Percentiles rank a stretch among this genome's conserved stretches.
phyloP scores from a whole-genome alignment of 208 protist species.

The Trypanosoma conorhini region DNA sequence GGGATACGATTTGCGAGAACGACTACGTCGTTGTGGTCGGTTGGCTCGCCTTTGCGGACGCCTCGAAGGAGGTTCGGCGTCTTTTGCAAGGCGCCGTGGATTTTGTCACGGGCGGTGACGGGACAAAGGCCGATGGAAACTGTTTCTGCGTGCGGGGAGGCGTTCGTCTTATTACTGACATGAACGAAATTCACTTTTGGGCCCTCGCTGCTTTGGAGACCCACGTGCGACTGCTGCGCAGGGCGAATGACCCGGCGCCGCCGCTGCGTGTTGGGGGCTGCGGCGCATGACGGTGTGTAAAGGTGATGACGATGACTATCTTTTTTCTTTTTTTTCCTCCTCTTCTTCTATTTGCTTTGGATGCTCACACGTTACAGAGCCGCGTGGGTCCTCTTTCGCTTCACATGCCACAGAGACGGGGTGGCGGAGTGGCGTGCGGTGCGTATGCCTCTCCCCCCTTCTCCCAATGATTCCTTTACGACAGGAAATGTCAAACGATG shows the following conservation, averaged over 20 bases:
- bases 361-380: conserved; percentile 7
- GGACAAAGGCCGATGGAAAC: conserved; percentile 1
- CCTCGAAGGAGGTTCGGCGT: conserved; percentile 17
- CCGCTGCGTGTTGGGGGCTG: too few species aligned
- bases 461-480: too few species aligned
- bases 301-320: background rate
- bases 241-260: background rate
- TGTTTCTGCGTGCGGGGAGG: conserved; percentile 41
- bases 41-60: conserved; percentile 48
- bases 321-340: conserved; percentile 14
- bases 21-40: conserved; percentile 66
- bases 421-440: background rate
- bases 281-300: background rate
- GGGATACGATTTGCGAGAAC: conserved; percentile 28
- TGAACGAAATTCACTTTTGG: conserved; percentile 68
- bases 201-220: conserved; percentile 50
- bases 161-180: conserved; percentile 36
- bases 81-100: conserved; percentile 23
- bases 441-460: background rate
- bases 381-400: background rate
- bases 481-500: background rate
- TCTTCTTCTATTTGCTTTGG: conserved; percentile 1
- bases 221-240: conserved; percentile 37
- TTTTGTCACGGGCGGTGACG: conserved; percentile 9
- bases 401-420: background rate